Evolutionary conservation across 345 rosid species (phyloP).

Genomic region (Cardiospermum halicacabum): DNA sequence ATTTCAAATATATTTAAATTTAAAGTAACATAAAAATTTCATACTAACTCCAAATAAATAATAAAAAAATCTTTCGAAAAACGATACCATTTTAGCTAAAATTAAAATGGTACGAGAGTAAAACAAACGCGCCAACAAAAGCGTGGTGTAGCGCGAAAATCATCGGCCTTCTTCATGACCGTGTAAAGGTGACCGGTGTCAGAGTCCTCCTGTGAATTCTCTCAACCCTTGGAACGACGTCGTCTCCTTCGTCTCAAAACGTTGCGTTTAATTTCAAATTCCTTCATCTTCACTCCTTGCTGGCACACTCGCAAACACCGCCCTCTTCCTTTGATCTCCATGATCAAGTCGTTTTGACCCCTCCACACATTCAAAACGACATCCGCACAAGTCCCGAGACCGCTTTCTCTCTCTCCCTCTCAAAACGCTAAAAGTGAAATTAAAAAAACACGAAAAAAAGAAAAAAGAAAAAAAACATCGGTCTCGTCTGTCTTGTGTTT

Average conservation of each 20-base stretch:
- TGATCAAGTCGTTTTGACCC: slow-evolving; percentile 7
- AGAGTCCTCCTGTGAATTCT: slow-evolving; percentile 24
- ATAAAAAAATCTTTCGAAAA: too few relatives aligned
- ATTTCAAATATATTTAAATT: too few relatives aligned
- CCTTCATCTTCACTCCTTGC: not conserved
- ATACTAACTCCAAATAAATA: too few relatives aligned
- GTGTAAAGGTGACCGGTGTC: slow-evolving; percentile 36
- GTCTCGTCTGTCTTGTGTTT: slow-evolving; percentile 8
- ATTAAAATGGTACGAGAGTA: too few relatives aligned
- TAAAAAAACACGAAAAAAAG: not conserved
- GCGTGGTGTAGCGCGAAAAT: slow-evolving; percentile 14
- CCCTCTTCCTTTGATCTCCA: slow-evolving; percentile 5
- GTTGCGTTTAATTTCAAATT: not conserved
- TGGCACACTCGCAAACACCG: not conserved
- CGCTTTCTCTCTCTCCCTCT: not conserved
- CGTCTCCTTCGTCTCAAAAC: not conserved
- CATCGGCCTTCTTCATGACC: slow-evolving; percentile 17
- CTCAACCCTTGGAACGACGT: not conserved
- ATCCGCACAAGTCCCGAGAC: slow-evolving; percentile 7
- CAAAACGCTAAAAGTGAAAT: not conserved
- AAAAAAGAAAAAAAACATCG: too few relatives aligned
- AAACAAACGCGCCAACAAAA: slow-evolving; percentile 16
- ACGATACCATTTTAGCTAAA: too few relatives aligned
- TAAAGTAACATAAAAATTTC: too few relatives aligned
- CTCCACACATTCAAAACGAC: slow-evolving; percentile 7